These are phyloP conservation scores for Quercus robur DNA, from an alignment of 306 rosid species.

Conservation along the genomic window DNA sequence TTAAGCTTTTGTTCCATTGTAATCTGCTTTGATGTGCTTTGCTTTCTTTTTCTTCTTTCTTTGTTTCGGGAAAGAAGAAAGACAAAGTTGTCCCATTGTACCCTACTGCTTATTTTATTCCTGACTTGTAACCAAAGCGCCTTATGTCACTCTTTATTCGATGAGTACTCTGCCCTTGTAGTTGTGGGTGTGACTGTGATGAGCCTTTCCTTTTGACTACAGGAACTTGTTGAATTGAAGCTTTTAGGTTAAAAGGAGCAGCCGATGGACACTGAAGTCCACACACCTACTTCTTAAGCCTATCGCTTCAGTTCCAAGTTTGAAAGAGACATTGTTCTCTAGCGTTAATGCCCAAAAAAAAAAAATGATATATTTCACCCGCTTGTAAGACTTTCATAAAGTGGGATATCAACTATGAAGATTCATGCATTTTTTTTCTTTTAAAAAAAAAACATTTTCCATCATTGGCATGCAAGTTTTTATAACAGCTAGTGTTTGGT, in stretches of 20 bases:
- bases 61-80: constrained; percentile 79
- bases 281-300: constrained; percentile 51
- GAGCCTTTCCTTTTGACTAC: constrained; percentile 39
- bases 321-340: not conserved
- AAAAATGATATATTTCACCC: constrained; percentile 17
- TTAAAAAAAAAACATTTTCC: constrained; percentile 2
- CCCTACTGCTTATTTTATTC: constrained; percentile 34
- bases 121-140: constrained; percentile 54
- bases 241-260: constrained; percentile 81
- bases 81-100: constrained; percentile 55
- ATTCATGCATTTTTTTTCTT: constrained; percentile 39
- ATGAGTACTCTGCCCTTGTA: constrained; percentile 26
- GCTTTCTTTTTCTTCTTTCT: constrained; percentile 47
- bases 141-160: constrained; percentile 32
- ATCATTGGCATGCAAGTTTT: constrained; percentile 50
- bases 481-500: constrained; percentile 27
- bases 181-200: constrained; percentile 32
- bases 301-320: constrained; percentile 11
- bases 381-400: constrained; percentile 39
- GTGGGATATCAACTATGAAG: constrained; percentile 32
- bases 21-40: constrained; percentile 28
- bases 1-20: constrained; percentile 18
- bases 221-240: constrained; percentile 32
- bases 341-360: constrained; percentile 1
- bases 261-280: constrained; percentile 83